phyloP scores from a whole-genome alignment of 1,284 basidiomycete species.

The Rhodotorula sp. region DNA sequence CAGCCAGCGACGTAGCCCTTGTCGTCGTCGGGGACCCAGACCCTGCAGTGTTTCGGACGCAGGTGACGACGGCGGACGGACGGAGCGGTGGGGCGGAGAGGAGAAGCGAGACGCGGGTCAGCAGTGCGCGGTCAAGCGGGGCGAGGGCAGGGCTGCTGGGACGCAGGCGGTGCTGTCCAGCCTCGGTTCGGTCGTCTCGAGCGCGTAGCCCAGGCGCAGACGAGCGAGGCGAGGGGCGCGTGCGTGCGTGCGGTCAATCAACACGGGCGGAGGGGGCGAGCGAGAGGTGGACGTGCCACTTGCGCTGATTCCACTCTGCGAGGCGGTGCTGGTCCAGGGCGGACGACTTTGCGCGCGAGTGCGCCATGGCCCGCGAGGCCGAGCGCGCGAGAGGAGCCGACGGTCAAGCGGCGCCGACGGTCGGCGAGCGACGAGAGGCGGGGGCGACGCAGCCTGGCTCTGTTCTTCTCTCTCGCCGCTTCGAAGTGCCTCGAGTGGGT shows the following conservation, averaged over 20 bases:
- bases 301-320: slow-evolving; percentile 35
- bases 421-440: background rate
- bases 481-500: too few species aligned
- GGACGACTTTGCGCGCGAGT: slow-evolving; percentile 9
- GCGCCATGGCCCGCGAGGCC: slow-evolving; percentile 1
- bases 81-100: background rate
- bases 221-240: too few species aligned
- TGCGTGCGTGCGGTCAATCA: too few species aligned
- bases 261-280: background rate
- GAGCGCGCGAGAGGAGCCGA: background rate
- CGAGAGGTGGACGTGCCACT: slow-evolving; percentile 19
- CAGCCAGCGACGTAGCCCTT: slow-evolving; percentile 88
- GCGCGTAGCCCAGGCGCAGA: too few species aligned
- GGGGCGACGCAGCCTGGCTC: background rate
- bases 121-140: background rate
- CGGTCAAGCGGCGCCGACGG: background rate
- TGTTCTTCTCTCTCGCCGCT: background rate
- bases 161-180: background rate
- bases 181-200: too few species aligned
- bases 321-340: slow-evolving; percentile 27
- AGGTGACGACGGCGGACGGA: background rate
- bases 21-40: slow-evolving; percentile 87
- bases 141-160: too few species aligned
- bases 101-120: background rate
- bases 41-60: slow-evolving; percentile 48